Percentiles rank a stretch among this genome's conserved stretches.
Evolutionary conservation across 192 early-diverging fungal species (phyloP).

Genomic region (Fimicolochytrium jonesii): DNA sequence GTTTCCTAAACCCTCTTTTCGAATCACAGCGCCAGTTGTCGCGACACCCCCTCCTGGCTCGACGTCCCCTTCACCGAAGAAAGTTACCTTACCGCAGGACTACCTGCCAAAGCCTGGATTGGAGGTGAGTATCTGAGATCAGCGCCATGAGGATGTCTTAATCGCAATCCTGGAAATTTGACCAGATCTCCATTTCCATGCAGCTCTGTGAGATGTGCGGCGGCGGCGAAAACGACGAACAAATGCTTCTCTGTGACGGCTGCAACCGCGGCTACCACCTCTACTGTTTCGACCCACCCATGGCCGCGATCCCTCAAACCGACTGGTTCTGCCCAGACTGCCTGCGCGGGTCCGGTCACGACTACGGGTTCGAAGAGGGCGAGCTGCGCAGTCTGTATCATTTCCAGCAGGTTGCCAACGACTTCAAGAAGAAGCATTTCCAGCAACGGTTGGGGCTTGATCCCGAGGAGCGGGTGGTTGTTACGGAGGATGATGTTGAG

Average conservation of each 20-base stretch:
- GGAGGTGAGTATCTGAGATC: slow-evolving; percentile 6
- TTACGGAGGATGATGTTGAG: slow-evolving; percentile 79
- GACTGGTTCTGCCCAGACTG: slow-evolving; percentile 92
- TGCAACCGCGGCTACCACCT: slow-evolving; percentile 83
- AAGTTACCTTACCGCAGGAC: slow-evolving; percentile 4
- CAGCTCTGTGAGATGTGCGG: slow-evolving; percentile 47
- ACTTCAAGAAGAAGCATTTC: slow-evolving; percentile 80
- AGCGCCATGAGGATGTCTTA: no score
- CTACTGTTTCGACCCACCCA: slow-evolving; percentile 69
- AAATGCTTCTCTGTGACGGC: slow-evolving; percentile 81
- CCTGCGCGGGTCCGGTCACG: slow-evolving; percentile 66
- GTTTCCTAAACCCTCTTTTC: no score
- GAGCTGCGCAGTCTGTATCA: slow-evolving; percentile 62
- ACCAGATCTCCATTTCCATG: background rate
- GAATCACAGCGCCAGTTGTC: no score
- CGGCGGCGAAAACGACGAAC: slow-evolving; percentile 50
- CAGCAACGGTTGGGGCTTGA: slow-evolving; percentile 32
- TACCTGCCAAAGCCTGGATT: slow-evolving; percentile 18
- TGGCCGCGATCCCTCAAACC: slow-evolving; percentile 46
- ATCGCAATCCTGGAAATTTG: background rate
- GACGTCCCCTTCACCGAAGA: slow-evolving; percentile 1
- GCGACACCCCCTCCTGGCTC: background rate
- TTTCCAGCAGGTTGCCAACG: slow-evolving; percentile 75
- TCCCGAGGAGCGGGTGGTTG: slow-evolving; percentile 8
- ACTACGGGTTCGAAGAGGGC: slow-evolving; percentile 94